Base-by-base conservation (phyloP, 306 rosid genomes). In the Quercus agrifolia region DNA sequence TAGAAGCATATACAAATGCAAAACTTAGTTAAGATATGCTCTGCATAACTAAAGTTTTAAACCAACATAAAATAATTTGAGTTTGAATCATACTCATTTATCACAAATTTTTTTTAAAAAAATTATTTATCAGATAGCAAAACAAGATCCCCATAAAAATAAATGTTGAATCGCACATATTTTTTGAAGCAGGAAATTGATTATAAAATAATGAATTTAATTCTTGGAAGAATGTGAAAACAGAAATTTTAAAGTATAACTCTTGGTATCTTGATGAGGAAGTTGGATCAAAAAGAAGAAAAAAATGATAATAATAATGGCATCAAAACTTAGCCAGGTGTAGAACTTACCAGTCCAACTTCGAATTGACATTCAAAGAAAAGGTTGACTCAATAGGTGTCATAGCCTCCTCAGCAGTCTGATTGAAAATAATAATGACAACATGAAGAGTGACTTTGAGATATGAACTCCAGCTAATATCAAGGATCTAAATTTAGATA, bases 321-420 rank as follows among this genome's bases (percentile, higher is more conserved):
- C 71, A 35, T 19, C 27, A 68, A 7, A 68, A 33, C 13, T 33
- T 19, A 68, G 25, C 7, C 72, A n/a, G 52, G 25, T 3, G 57
- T 56, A 56, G 72, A 78, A 82, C 91, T 91, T 75, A 94, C 98
- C 97, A 94, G 86, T 94, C 97, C 91, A 94, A 79, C 81, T 92
- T 94, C 63, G 98, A 94, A 82, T 92, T 89, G 27, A 94, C 97
- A 85, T 92, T 93, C 86, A 94, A 85, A 62, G 98, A 94, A 81
- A 94, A 94, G 61, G 98, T 91, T 44, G 98, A 94, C 76, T 94
- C 98, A 81, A 94, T 94, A 71, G 98, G 98, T 21, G 97, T 94
- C 98, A 92, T 94, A 38, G 98, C 98, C 86, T 88, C 97, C 85
- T 91, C 97, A 71, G 98, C 98, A 62, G 92, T 94, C 98, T 94